phyloP scores from a whole-genome alignment of 805 yeast genomes.

The Wickerhamiella australiensis region DNA sequence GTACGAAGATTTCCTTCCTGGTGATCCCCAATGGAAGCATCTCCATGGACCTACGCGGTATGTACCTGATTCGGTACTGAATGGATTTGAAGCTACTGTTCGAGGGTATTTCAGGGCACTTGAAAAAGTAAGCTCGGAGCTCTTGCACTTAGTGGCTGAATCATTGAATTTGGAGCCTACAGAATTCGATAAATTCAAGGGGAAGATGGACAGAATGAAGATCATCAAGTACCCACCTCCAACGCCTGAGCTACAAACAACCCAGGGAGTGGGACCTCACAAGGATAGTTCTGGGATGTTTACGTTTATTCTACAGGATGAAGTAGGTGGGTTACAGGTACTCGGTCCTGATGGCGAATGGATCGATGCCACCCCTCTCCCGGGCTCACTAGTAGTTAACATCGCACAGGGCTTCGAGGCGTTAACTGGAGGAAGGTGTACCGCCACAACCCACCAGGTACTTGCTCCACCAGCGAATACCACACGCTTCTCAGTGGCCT shows the following conservation, averaged over 20 bases:
- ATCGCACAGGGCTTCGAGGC: conserved; percentile 54
- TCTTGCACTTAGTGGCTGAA: conserved; percentile 42
- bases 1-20: conserved; percentile 10
- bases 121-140: conserved; percentile 33
- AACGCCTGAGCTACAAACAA: conserved; percentile 1
- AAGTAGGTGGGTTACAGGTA: conserved; percentile 42
- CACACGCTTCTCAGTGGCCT: conserved; percentile 14
- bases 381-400: conserved; percentile 41
- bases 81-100: conserved; percentile 35
- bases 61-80: conserved; percentile 34
- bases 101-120: conserved; percentile 36
- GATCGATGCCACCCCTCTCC: conserved; percentile 42
- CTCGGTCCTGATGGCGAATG: conserved; percentile 44
- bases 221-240: conserved; percentile 45
- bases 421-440: conserved; percentile 44
- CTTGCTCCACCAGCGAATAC: conserved; percentile 2
- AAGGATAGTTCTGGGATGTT: conserved; percentile 48
- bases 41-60: conserved; percentile 48
- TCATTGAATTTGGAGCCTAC: conserved; percentile 39
- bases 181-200: conserved; percentile 39
- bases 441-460: conserved; percentile 48
- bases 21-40: conserved; percentile 30
- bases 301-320: conserved; percentile 49
- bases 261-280: conserved; percentile 54
- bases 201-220: conserved; percentile 44